A percentile compares a stretch with the other conserved stretches of the same genome.
Evolutionary conservation across 768 basidiomycete species (phyloP).

Genomic region (Asterophora parasitica): DNA sequence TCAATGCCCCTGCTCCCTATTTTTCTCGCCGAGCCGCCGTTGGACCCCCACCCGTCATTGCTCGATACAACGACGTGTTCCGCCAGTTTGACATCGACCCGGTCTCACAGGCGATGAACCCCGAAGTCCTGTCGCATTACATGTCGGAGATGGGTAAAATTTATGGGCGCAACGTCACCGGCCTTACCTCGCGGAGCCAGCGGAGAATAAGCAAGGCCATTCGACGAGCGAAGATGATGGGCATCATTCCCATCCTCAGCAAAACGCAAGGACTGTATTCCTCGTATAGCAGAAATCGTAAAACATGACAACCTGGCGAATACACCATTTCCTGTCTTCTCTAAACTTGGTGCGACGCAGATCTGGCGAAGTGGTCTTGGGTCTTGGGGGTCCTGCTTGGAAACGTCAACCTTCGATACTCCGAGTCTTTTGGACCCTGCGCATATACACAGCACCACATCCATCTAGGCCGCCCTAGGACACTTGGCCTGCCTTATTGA

Average conservation of each 20-base stretch:
- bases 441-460: background rate
- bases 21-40: constrained; percentile 34
- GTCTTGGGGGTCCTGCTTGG: constrained; percentile 14
- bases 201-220: constrained; percentile 79
- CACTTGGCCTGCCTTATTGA: constrained; percentile 11
- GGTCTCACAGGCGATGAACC: constrained; percentile 60
- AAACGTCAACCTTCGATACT: constrained; percentile 5
- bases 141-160: constrained; percentile 82
- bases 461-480: constrained; percentile 6
- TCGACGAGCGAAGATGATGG: constrained; percentile 88
- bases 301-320: constrained; percentile 7
- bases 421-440: background rate
- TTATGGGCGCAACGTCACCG: constrained; percentile 58
- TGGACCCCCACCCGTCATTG: constrained; percentile 51
- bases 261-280: constrained; percentile 9
- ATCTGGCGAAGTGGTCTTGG: background rate
- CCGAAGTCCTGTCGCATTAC: constrained; percentile 50
- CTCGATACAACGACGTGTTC: constrained; percentile 62
- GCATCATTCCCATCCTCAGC: constrained; percentile 62
- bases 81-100: constrained; percentile 72
- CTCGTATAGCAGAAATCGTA: background rate
- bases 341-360: too few relatives aligned
- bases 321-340: background rate
- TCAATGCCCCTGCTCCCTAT: constrained; percentile 17
- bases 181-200: constrained; percentile 75